A percentile compares a stretch with the other conserved stretches of the same genome.
Conservation (phyloP, 2,329 filamentous ascomycete genomes). For the Arthrinium phaeospermum region DNA sequence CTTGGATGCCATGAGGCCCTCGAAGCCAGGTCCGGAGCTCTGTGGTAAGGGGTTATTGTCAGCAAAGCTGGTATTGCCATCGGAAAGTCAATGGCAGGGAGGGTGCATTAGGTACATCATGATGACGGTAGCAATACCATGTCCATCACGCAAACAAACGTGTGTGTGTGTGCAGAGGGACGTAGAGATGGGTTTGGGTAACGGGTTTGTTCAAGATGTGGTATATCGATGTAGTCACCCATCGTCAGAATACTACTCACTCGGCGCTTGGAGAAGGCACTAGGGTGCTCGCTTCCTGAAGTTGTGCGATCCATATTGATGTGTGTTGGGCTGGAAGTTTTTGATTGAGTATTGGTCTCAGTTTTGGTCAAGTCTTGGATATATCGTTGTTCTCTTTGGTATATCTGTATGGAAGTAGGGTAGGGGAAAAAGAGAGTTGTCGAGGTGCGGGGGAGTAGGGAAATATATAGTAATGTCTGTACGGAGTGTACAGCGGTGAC, state of each 20-base stretch:
- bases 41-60: constrained; percentile 26
- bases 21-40: constrained; percentile 56
- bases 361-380: no score
- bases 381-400: background rate
- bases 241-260: constrained; percentile 14
- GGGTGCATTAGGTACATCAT: background rate
- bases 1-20: constrained; percentile 58
- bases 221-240: background rate
- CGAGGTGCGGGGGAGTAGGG: background rate
- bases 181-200: background rate
- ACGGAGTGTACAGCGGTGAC: background rate
- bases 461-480: background rate
- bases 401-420: background rate
- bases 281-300: constrained; percentile 17
- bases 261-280: constrained; percentile 18
- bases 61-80: background rate
- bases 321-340: background rate
- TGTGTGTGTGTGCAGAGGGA: background rate
- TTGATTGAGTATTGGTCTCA: background rate
- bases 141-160: background rate
- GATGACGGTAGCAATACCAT: background rate
- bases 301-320: constrained; percentile 24
- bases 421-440: no score
- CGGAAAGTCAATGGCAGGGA: no score
- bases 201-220: background rate